Percentiles rank a stretch among this genome's conserved stretches.
phyloP scores from a whole-genome alignment of 2,329 filamentous ascomycete genomes.

The Microascus cirrosus region DNA sequence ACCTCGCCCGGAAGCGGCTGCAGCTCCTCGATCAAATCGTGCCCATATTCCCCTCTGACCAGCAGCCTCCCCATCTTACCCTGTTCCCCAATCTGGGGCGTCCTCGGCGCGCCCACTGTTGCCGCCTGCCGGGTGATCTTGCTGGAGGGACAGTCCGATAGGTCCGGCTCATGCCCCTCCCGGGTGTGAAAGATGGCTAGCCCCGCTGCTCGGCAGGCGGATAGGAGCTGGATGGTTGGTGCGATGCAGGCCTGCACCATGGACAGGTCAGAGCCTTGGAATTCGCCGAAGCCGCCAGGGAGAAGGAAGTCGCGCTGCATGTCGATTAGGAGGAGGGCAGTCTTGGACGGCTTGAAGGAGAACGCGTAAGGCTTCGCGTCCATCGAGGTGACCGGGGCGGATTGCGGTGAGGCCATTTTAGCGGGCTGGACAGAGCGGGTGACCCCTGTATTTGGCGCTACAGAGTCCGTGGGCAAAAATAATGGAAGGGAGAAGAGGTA shows the following conservation, averaged over 20 bases:
- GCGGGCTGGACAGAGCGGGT: no score
- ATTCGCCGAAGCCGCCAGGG: slow-evolving; percentile 33
- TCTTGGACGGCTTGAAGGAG: slow-evolving; percentile 25
- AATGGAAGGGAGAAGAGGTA: no score
- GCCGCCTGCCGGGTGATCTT: slow-evolving; percentile 1
- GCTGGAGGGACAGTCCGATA: no score
- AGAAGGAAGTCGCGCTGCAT: slow-evolving; percentile 42
- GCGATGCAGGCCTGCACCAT: slow-evolving; percentile 27
- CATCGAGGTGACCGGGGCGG: no score
- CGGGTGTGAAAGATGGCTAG: no score
- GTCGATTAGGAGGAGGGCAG: slow-evolving; percentile 42
- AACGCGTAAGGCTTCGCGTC: slow-evolving; percentile 15
- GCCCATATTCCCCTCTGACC: slow-evolving; percentile 35
- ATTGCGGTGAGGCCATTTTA: no score
- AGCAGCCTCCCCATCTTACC: slow-evolving; percentile 41
- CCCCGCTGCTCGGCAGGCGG: no score
- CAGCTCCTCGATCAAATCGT: slow-evolving; percentile 13
- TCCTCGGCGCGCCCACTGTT: slow-evolving; percentile 26
- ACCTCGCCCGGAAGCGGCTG: slow-evolving; percentile 36
- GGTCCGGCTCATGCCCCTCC: no score
- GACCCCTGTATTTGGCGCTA: no score
- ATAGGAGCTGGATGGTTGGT: slow-evolving; percentile 12
- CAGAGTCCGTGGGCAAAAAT: no score
- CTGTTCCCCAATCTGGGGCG: slow-evolving; percentile 38
- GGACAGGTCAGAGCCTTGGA: slow-evolving; percentile 30